Evolutionary conservation across 345 rosid genomes (phyloP), one percentile per base, ranked within the genome.

Genomic region (Aquilaria sinensis): DNA sequence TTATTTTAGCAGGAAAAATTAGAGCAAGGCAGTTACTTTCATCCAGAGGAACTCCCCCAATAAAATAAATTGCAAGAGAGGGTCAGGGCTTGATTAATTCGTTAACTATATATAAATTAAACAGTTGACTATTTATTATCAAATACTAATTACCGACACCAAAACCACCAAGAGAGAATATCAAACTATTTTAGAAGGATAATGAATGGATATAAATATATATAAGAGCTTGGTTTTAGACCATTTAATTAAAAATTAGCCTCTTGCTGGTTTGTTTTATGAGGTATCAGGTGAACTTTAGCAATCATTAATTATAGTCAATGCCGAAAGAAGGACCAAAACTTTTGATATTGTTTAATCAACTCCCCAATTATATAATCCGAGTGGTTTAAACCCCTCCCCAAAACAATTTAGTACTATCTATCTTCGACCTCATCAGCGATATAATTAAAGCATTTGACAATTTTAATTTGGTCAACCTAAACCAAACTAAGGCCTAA

Each of bases 291-390:
- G 60, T 67, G 34, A 52, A 58, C 60, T 41, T 57, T 12, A 47
- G 32, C 76, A 58, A 67, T 53, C 68, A 67, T 34, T 49, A 54
- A 23, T 23, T 37, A 37, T 53, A 51, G 71, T 72, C 76, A 72
- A 67, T 67, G 58, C 64, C 71, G 47, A 71, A 53, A 3, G 43
- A 53, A 60, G 15, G 54, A 11, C 47, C 15, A 52, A 6, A 41
- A 8, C 29, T 23, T 51, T 16, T 2, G 2, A 11, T 15, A 6
- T 33, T 15, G 11, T 46, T 58, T 57, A 57, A 41, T 12, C 5
- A 14, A 57, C 16, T 15, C 31, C 47, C 9, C 1, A n/a, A 5
- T 5, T 12, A 47, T 37, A 9, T 37, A 37, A 37, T 49, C 3
- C 4, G 47, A 64, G 47, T 6, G 61, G 47, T 47, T 64, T 47